Evolutionary conservation across 208 protist genomes (phyloP).

Genomic region (Tritrichomonas foetus): DNA sequence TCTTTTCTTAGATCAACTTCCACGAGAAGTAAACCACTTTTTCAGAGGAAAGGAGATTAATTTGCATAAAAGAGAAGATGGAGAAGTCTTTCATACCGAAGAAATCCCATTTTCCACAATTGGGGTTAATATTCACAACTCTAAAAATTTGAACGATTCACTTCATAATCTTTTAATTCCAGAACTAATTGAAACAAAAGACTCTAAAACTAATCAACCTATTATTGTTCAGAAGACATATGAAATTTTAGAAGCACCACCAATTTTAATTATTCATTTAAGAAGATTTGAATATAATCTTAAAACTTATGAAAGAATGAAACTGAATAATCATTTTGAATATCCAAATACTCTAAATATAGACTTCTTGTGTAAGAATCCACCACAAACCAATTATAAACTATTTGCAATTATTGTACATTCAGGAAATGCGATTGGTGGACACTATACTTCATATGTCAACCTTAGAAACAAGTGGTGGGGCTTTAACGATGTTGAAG

Average conservation of each 20-base stretch:
- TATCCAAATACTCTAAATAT: neutral
- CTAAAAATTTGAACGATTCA: neutral
- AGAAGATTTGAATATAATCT: neutral
- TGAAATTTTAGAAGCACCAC: neutral
- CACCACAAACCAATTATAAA: neutral
- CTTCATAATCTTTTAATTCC: neutral
- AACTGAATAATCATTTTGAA: neutral
- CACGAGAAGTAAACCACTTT: neutral
- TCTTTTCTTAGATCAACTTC: neutral
- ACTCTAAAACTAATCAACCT: neutral
- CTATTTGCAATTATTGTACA: neutral
- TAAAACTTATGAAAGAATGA: neutral
- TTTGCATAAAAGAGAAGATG: neutral
- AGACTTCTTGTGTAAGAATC: neutral
- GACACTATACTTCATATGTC: conserved; percentile 12
- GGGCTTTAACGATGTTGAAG: no score
- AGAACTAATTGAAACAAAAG: neutral
- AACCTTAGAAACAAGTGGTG: no score
- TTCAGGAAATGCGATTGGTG: neutral
- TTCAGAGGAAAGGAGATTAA: neutral
- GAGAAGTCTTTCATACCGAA: neutral
- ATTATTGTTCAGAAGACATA: neutral
- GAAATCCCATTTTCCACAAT: neutral
- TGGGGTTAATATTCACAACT: neutral
- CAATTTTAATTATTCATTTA: conserved; percentile 18